Evolutionary conservation across 83 land plant species (phyloP).

Genomic region (Picea abies): DNA sequence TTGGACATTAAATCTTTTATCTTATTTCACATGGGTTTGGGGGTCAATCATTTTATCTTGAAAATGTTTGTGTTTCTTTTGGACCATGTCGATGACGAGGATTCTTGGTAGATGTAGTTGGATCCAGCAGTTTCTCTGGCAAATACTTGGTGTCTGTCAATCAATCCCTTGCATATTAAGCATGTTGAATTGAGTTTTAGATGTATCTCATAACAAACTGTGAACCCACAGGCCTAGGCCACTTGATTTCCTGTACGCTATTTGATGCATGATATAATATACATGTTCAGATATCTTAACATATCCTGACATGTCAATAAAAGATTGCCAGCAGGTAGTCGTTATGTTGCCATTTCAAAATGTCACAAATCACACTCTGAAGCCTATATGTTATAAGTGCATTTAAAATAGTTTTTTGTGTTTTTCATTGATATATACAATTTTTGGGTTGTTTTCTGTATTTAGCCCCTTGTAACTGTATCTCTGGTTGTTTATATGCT

Average conservation of each 20-base stretch:
- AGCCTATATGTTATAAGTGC: not conserved
- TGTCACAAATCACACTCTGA: not conserved
- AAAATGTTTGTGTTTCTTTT: not conserved
- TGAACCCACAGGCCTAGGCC: not conserved
- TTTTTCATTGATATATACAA: not conserved
- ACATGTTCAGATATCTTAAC: not conserved
- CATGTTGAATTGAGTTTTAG: constrained; percentile 2
- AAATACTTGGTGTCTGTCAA: not conserved
- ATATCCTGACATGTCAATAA: not conserved
- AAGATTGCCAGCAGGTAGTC: too few species aligned
- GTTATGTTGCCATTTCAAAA: too few species aligned
- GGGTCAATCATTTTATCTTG: not conserved
- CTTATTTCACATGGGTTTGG: not conserved
- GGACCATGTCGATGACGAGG: too few species aligned
- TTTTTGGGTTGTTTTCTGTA: not conserved
- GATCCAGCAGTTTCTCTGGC: not conserved
- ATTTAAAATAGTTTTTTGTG: not conserved
- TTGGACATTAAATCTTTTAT: too few species aligned
- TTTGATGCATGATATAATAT: not conserved
- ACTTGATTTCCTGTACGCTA: not conserved
- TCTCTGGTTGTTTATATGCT: not conserved
- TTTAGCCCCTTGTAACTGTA: not conserved
- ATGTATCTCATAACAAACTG: not conserved
- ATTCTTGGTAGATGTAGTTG: too few species aligned
- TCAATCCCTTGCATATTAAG: not conserved